Evolutionary conservation across 768 basidiomycete genomes (phyloP).

Genomic region (Podaxis sp.): DNA sequence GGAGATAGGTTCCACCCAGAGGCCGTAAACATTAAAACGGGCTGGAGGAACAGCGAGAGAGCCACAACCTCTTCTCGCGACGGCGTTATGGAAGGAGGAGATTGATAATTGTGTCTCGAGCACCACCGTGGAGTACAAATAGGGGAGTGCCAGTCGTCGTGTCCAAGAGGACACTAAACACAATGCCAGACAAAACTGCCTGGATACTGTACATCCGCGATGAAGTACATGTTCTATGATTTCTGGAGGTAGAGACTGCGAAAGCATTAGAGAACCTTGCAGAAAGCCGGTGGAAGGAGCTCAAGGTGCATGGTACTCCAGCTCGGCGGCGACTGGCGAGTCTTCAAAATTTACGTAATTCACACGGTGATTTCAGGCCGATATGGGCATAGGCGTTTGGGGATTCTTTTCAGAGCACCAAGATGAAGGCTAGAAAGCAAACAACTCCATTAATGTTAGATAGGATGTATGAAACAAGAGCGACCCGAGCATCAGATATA

Average conservation of each 20-base stretch:
- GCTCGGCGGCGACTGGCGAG: too few species aligned
- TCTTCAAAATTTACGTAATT: too few species aligned
- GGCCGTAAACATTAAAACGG: slow-evolving; percentile 11
- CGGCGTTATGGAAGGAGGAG: neutral
- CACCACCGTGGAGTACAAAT: slow-evolving; percentile 23
- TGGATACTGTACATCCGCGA: slow-evolving; percentile 20
- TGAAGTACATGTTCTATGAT: slow-evolving; percentile 22
- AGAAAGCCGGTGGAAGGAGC: neutral
- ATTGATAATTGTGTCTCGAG: slow-evolving; percentile 14
- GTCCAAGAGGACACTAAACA: slow-evolving; percentile 24
- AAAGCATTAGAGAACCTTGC: neutral
- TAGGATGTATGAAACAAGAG: slow-evolving; percentile 1
- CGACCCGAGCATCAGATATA: neutral
- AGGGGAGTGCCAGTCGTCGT: slow-evolving; percentile 24
- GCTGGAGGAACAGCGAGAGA: neutral
- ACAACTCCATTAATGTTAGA: neutral
- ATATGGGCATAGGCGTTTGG: neutral
- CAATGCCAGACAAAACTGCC: slow-evolving; percentile 19
- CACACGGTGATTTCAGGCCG: too few species aligned
- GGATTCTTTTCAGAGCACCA: neutral
- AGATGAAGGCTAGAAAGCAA: neutral
- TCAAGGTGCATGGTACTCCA: neutral
- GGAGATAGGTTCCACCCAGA: slow-evolving; percentile 23
- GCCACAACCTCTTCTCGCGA: neutral
- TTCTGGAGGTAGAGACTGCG: slow-evolving; percentile 22